Evolutionary conservation across 805 yeast genomes (phyloP), one percentile per base, ranked within the genome.

Genomic region (Cyberlindnera maritima): DNA sequence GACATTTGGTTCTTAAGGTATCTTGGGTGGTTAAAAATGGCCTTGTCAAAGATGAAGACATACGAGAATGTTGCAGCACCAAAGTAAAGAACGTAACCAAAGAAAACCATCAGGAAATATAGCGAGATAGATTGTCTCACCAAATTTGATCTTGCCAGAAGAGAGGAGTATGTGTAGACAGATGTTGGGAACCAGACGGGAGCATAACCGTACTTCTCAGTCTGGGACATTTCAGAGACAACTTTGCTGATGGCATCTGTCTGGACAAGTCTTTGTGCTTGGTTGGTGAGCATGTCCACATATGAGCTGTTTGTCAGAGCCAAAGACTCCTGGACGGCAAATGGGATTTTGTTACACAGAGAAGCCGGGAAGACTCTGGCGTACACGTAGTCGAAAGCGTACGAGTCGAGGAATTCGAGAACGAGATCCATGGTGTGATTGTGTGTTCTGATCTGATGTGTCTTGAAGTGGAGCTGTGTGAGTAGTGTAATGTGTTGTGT

Each of bases 1-100:
- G 78, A 69, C 79, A 94, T 81, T 71, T 94, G 99, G 70, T 94
- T 92, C 66, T 94, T 94, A 68, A 94, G 76, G 67, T 88, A 92
- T 65, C 96, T 79, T 49, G 99, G 99, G 66, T 94, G 99, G 69
- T 92, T 88, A 77, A 92, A 89, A 49, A 89, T 88, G 45, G 83
- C 82, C 63, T 83, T 85, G 68, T 94, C 97, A 64, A 88, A 94
- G 20, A 94, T 81, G 56, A 85, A 80, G 32, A 74, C 56, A 65
- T 87, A 94, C 11, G 96, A 82, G n/a, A 86, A 58, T 14, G 82
- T 73, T 3, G 98, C 98, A 43, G 81, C 84, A 17, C 69, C 56
- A 36, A 90, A 71, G 66, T 94, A 94, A 38, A 92, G 67, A n/a
- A 82, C 33, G 87, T 92, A 83, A 36, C 98, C 99, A 59, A 92